phyloP scores from a whole-genome alignment of 2,329 filamentous ascomycete species.

The Cryphonectria naterciae region DNA sequence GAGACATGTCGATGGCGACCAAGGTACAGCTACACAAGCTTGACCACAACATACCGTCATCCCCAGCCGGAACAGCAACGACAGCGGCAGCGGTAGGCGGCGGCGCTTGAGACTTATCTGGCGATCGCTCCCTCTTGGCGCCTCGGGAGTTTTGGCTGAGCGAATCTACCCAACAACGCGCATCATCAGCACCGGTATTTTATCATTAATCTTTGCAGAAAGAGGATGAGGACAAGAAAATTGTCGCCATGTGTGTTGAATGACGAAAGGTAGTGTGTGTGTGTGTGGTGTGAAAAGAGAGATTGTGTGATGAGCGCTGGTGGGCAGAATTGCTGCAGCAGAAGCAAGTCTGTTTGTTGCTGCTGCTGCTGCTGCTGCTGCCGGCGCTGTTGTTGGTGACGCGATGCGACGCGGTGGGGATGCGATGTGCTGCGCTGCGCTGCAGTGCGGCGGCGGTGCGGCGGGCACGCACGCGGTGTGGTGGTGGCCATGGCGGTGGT shows the following conservation, averaged over 20 bases:
- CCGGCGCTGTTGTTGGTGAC: neutral
- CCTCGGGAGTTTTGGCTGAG: conserved; percentile 64
- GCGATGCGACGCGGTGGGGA: conserved; percentile 19
- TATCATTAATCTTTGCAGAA: conserved; percentile 10
- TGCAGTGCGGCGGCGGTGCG: conserved; percentile 10
- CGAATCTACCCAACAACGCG: conserved; percentile 48
- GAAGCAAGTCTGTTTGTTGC: neutral
- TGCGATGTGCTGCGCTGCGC: conserved; percentile 19
- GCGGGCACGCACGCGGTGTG: neutral
- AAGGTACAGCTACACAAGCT: conserved; percentile 43
- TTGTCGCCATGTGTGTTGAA: conserved; percentile 13
- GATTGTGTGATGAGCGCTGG: conserved; percentile 11
- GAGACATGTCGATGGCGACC: conserved; percentile 36
- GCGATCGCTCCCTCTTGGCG: conserved; percentile 79
- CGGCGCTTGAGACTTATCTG: conserved; percentile 63
- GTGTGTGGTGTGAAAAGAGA: neutral
- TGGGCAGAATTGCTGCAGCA: neutral
- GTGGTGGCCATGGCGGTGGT: neutral
- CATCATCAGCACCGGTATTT: conserved; percentile 39
- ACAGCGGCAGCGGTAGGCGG: conserved; percentile 39
- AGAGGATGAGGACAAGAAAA: conserved; percentile 24
- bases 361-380: no score
- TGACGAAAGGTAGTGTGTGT: conserved; percentile 3
- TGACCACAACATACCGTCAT: conserved; percentile 71
- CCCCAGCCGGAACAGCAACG: conserved; percentile 55